Percentiles rank a stretch among this genome's conserved stretches.
These are phyloP conservation scores for Alnus rubra DNA, from an alignment of 306 rosid species.

Conservation along the genomic window DNA sequence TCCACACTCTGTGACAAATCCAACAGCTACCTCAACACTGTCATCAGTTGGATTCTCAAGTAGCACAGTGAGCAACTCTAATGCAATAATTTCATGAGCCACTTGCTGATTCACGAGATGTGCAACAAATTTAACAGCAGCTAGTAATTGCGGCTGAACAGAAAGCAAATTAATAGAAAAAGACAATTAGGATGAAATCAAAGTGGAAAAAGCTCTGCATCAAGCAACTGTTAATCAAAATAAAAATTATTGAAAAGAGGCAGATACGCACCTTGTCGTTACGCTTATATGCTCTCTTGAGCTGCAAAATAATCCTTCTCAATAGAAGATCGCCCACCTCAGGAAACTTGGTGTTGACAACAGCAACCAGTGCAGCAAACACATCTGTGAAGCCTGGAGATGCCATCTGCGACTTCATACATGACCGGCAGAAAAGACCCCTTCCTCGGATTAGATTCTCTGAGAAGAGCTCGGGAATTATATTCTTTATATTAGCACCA, in stretches of 20 bases:
- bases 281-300: constrained; percentile 88
- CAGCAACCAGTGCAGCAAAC: constrained; percentile 89
- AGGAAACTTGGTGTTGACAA: constrained; percentile 91
- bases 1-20: constrained; percentile 92
- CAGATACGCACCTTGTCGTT: constrained; percentile 73
- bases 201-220: neutral
- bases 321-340: constrained; percentile 86
- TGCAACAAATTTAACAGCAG: constrained; percentile 92
- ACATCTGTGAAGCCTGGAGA: constrained; percentile 91
- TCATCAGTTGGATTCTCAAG: constrained; percentile 92
- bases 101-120: constrained; percentile 95
- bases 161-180: constrained; percentile 22
- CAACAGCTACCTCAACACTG: constrained; percentile 98
- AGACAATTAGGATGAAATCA: constrained; percentile 5
- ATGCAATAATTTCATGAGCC: constrained; percentile 87
- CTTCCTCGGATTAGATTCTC: constrained; percentile 92
- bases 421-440: constrained; percentile 89
- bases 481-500: constrained; percentile 80
- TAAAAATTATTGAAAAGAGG: neutral
- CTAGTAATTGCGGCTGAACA: constrained; percentile 83
- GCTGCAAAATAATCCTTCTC: constrained; percentile 87
- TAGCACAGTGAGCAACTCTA: constrained; percentile 85
- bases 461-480: constrained; percentile 72
- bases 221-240: neutral
- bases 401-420: constrained; percentile 98